Evolutionary conservation across 495 filamentous ascomycete species (phyloP), one percentile per base, ranked within the genome.

Genomic region (Hapsidospora chrysogenum): DNA sequence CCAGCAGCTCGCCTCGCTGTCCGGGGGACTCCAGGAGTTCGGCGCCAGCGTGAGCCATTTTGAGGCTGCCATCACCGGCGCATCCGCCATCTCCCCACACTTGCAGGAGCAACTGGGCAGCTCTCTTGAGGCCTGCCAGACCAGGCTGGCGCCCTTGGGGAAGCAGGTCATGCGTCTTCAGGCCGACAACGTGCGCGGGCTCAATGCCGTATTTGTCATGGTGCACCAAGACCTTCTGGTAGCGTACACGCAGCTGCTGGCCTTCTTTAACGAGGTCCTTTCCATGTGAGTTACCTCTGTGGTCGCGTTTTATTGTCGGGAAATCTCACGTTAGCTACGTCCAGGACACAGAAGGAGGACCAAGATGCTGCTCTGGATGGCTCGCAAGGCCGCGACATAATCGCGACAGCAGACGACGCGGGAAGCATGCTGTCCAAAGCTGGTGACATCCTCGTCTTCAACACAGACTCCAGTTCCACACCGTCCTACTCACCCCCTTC

Each of bases 131-230:
- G 6, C 6, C 6, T 26, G 23, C 11, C 23, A 26, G 23, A 26
- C 11, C 23, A 26, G 11, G 6, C 23, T 26, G 6, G 23, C 23
- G 6, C 23, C 23, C 6, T 6, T 11, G 6, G 11, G 23, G 23
- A 36, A 36, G 23, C 33, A 36, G n/a, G 3, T 36, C 9, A 8
- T 36, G 20, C 20, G 22, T 9, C 22, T 36, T 8, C 21, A 36
- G 33, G 6, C n/a, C 10, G 20, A 25, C 7, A 28, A 9, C 17
- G 5, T 36, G 20, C 20, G n/a, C 1, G 2, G 1, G 2, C 14
- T 36, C 2, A 36, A 28, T 11, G 4, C 10, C n/a, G 23, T 17
- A 14, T 36, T 36, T 18, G 6, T 26, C 23, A 26, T 11, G 23
- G 23, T 11, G 23, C 23, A 26, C 23, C 6, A 6, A 6, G 23